Evolutionary conservation across 1,284 basidiomycete species (phyloP).

Genomic region (Albatrellus sp.): DNA sequence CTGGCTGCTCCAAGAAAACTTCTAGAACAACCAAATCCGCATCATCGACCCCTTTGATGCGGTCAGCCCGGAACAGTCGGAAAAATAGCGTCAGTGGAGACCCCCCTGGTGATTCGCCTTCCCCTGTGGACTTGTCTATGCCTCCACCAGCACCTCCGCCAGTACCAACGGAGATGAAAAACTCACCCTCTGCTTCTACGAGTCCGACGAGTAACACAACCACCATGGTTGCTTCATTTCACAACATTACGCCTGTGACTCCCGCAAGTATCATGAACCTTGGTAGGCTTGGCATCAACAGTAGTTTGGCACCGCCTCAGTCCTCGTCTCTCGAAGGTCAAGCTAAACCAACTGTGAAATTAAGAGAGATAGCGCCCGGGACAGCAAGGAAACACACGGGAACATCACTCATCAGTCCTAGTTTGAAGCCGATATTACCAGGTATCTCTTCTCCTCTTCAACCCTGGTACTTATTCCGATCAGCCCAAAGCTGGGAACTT

Average conservation of each 20-base stretch:
- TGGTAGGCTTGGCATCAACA: conserved; percentile 41
- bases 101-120: conserved; percentile 49
- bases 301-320: conserved; percentile 23
- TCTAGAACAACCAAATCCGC: conserved; percentile 43
- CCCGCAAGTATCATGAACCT: conserved; percentile 84
- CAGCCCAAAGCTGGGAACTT: conserved; percentile 14
- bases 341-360: conserved; percentile 1
- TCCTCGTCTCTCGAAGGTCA: conserved; percentile 10
- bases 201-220: conserved; percentile 7
- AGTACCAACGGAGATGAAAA: conserved; percentile 11
- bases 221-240: not conserved
- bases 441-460: conserved; percentile 25
- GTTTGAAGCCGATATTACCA: conserved; percentile 58
- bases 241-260: conserved; percentile 62
- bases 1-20: conserved; percentile 2
- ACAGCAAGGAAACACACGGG: conserved; percentile 17
- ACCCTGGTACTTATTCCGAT: not conserved
- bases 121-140: conserved; percentile 76
- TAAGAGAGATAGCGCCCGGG: not conserved
- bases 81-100: conserved; percentile 26
- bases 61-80: conserved; percentile 23
- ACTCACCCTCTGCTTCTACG: conserved; percentile 2
- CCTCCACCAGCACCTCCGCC: conserved; percentile 55
- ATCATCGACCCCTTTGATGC: conserved; percentile 50
- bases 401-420: conserved; percentile 28